These are phyloP conservation scores for Pulveroboletus sp. DNA, from an alignment of 768 basidiomycete species.

Conservation along the genomic window DNA sequence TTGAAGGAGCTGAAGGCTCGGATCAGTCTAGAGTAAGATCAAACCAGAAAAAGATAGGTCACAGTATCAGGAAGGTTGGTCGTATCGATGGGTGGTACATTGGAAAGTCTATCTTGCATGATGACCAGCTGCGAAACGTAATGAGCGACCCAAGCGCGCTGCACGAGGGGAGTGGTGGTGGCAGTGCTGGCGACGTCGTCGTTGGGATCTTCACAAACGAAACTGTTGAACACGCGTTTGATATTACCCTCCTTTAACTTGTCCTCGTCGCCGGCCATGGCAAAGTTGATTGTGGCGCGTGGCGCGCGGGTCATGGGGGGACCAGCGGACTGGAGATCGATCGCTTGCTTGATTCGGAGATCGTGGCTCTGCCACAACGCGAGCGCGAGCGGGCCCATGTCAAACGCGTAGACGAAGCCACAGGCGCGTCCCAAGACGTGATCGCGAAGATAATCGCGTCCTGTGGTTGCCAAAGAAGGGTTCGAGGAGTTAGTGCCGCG, in stretches of 20 bases:
- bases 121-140: constrained; percentile 23
- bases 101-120: constrained; percentile 20
- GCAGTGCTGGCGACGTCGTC: background rate
- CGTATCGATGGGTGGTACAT: constrained; percentile 28
- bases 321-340: constrained; percentile 27
- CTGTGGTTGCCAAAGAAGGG: constrained; percentile 12
- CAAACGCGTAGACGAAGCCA: constrained; percentile 31
- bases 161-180: constrained; percentile 21
- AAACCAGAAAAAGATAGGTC: background rate
- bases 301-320: constrained; percentile 16
- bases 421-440: constrained; percentile 26
- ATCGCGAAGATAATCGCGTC: constrained; percentile 28
- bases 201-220: constrained; percentile 1
- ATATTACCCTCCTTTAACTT: constrained; percentile 17
- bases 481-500: constrained; percentile 23
- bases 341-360: constrained; percentile 34
- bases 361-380: constrained; percentile 28
- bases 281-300: constrained; percentile 16
- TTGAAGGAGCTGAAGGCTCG: constrained; percentile 16
- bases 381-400: constrained; percentile 30
- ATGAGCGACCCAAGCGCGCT: constrained; percentile 32
- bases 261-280: constrained; percentile 1
- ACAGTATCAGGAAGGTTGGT: constrained; percentile 22
- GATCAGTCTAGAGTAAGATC: background rate
- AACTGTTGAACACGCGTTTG: constrained; percentile 5